phyloP scores from a whole-genome alignment of 1,139 yeast genomes.

The Nematodospora anomalae region DNA sequence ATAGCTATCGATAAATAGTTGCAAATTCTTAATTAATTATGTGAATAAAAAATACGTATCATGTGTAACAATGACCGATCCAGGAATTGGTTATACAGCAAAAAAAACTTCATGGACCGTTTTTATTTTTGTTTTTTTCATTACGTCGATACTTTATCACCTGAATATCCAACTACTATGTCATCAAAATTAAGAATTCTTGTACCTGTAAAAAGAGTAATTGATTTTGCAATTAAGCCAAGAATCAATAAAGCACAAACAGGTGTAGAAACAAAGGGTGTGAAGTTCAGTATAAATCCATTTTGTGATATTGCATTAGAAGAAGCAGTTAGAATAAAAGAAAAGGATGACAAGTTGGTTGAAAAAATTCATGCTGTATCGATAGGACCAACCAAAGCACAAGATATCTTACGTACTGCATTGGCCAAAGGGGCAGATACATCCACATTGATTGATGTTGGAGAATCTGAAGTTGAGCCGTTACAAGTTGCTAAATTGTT shows the following conservation, averaged over 20 bases:
- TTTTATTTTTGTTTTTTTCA: too few relatives aligned
- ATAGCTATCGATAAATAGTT: background rate
- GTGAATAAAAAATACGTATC: too few relatives aligned
- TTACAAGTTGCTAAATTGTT: slow-evolving; percentile 85
- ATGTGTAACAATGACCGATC: too few relatives aligned
- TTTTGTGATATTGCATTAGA: slow-evolving; percentile 96
- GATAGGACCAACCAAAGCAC: slow-evolving; percentile 84
- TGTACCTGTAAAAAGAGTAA: slow-evolving; percentile 93
- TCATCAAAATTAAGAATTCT: slow-evolving; percentile 66
- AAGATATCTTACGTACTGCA: slow-evolving; percentile 85
- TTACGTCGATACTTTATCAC: background rate
- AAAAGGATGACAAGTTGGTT: slow-evolving; percentile 66
- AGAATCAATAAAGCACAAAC: slow-evolving; percentile 84
- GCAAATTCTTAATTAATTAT: background rate
- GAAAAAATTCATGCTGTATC: slow-evolving; percentile 89
- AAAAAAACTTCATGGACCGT: background rate
- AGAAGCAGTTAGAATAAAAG: slow-evolving; percentile 82
- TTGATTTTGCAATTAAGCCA: slow-evolving; percentile 92
- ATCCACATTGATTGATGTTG: slow-evolving; percentile 79
- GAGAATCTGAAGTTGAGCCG: slow-evolving; percentile 85
- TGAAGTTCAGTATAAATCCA: slow-evolving; percentile 92
- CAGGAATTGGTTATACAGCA: slow-evolving; percentile 1
- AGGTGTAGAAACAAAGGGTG: slow-evolving; percentile 87
- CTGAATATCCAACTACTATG: slow-evolving; percentile 22
- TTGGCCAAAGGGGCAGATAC: slow-evolving; percentile 93